A percentile compares a stretch with the other conserved stretches of the same genome.
phyloP scores from a whole-genome alignment of 345 rosid genomes.

The Streptanthus diversifolius region DNA sequence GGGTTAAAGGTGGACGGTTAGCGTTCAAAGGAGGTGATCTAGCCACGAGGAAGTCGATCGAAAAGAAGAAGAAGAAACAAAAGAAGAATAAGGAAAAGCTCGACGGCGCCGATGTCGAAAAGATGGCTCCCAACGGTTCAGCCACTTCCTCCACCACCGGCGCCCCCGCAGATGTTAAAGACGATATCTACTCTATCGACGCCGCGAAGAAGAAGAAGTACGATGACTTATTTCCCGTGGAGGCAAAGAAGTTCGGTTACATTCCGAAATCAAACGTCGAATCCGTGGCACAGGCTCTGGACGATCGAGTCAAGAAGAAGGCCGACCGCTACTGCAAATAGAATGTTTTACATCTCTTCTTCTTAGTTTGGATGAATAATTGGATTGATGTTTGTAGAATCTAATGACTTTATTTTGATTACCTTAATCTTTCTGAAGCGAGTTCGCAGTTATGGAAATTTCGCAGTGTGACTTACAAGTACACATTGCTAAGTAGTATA shows the following conservation, averaged over 20 bases:
- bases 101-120: constrained; percentile 2
- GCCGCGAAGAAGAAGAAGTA: constrained; percentile 82
- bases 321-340: constrained; percentile 95
- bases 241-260: constrained; percentile 75
- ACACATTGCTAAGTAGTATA: not conserved
- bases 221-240: constrained; percentile 85
- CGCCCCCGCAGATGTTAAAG: constrained; percentile 16
- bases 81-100: constrained; percentile 43
- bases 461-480: too few relatives aligned
- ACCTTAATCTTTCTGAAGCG: not conserved
- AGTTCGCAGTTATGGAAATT: not conserved
- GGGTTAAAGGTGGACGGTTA: constrained; percentile 62
- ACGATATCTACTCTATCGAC: constrained; percentile 69
- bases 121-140: constrained; percentile 20
- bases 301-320: constrained; percentile 93
- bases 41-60: constrained; percentile 62
- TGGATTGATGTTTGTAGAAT: constrained; percentile 13
- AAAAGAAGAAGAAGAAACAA: constrained; percentile 59
- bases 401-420: not conserved
- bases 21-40: constrained; percentile 74
- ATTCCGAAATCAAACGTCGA: constrained; percentile 50
- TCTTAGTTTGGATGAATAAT: not conserved
- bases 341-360: not conserved
- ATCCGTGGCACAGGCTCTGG: constrained; percentile 73
- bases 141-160: not conserved